Percentiles rank a stretch among this genome's conserved stretches.
These are phyloP conservation scores for Hypoxylon cercidicola DNA, from an alignment of 495 filamentous ascomycete species.

Conservation along the genomic window DNA sequence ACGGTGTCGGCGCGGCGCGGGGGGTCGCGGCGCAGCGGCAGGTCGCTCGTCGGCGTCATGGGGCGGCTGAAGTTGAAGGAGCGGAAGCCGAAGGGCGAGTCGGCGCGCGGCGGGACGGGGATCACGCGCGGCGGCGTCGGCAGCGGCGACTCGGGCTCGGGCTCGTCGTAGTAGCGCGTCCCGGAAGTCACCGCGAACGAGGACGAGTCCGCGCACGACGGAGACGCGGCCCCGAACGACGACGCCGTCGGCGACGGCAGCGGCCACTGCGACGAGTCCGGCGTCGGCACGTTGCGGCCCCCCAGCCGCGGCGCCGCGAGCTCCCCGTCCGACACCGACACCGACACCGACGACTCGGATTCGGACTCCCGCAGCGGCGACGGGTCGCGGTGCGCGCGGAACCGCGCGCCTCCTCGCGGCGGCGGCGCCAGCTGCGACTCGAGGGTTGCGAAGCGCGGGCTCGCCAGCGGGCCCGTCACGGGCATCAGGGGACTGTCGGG, in stretches of 20 bases:
- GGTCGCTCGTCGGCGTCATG: constrained; percentile 35
- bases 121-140: constrained; percentile 29
- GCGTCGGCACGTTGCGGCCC: constrained; percentile 37
- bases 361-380: too few species aligned
- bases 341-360: constrained; percentile 34
- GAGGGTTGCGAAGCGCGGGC: constrained; percentile 35
- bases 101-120: constrained; percentile 21
- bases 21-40: constrained; percentile 15
- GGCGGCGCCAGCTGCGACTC: constrained; percentile 34
- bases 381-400: neutral
- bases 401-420: constrained; percentile 13
- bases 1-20: constrained; percentile 38
- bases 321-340: constrained; percentile 38
- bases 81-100: constrained; percentile 38
- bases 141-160: constrained; percentile 20
- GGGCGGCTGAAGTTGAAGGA: constrained; percentile 44
- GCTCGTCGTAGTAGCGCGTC: too few species aligned
- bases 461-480: constrained; percentile 41
- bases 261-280: constrained; percentile 41
- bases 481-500: constrained; percentile 46
- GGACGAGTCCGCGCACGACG: constrained; percentile 26
- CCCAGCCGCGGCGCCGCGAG: constrained; percentile 17
- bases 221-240: constrained; percentile 29
- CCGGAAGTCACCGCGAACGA: too few species aligned
- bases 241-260: constrained; percentile 35